Evolutionary conservation across 345 rosid genomes (phyloP).

Genomic region (Salix koriyanagi): DNA sequence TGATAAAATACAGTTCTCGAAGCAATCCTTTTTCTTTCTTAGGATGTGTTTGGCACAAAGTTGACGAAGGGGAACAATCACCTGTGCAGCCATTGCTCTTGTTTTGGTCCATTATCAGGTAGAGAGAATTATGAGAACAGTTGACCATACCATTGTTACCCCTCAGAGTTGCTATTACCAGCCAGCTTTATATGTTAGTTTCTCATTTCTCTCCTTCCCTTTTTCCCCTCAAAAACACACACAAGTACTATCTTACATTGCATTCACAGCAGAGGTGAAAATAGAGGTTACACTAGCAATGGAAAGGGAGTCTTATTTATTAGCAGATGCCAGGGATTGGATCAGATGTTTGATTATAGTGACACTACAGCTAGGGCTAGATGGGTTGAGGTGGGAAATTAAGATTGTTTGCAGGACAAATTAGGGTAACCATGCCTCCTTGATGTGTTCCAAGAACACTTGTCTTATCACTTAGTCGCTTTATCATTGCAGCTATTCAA

Average conservation of each 20-base stretch:
- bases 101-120: not conserved
- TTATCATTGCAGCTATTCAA: not conserved
- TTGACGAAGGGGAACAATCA: too few species aligned
- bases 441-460: not conserved
- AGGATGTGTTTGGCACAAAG: too few species aligned
- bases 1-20: too few species aligned
- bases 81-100: too few species aligned
- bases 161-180: not conserved
- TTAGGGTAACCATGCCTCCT: not conserved
- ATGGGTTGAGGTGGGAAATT: not conserved
- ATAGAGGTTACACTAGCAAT: not conserved
- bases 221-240: not conserved
- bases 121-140: not conserved
- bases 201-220: not conserved
- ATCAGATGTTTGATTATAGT: not conserved
- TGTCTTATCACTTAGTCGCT: not conserved
- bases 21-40: too few species aligned
- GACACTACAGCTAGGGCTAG: not conserved
- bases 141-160: not conserved
- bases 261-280: not conserved
- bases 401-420: not conserved
- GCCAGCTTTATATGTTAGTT: not conserved
- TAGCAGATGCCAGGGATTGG: not conserved
- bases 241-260: not conserved
- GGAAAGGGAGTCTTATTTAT: not conserved